phyloP scores from a whole-genome alignment of 371 early-diverging fungal genomes.

The Mucor velutinosus region DNA sequence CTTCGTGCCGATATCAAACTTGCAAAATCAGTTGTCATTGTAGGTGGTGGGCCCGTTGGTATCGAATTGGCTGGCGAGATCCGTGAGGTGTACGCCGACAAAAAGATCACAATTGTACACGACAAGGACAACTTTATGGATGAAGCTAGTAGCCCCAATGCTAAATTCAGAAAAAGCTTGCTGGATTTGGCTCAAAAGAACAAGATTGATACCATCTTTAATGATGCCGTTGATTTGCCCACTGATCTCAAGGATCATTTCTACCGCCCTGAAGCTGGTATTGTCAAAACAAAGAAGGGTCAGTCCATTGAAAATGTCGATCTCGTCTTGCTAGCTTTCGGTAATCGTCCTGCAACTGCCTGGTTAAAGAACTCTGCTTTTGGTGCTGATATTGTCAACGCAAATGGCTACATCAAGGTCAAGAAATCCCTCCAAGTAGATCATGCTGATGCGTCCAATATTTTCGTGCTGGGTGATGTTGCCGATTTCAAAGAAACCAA shows the following conservation, averaged over 20 bases:
- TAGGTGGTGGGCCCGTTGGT: conserved; percentile 63
- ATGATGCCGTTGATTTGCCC: conserved; percentile 41
- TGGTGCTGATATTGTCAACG: conserved; percentile 12
- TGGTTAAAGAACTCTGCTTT: conserved; percentile 23
- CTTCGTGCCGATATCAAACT: conserved; percentile 35
- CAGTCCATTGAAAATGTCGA: conserved; percentile 41
- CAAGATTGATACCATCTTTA: conserved; percentile 48
- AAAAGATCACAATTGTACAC: conserved; percentile 57
- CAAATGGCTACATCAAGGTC: conserved; percentile 40
- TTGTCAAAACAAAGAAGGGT: conserved; percentile 35
- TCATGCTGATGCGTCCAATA: conserved; percentile 33
- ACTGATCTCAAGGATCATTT: conserved; percentile 13
- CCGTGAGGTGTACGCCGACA: conserved; percentile 33
- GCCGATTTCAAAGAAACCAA: conserved; percentile 55
- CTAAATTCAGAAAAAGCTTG: conserved; percentile 33
- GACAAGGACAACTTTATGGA: conserved; percentile 27
- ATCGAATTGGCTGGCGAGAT: conserved; percentile 62
- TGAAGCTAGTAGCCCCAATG: conserved; percentile 2
- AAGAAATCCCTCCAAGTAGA: conserved; percentile 60
- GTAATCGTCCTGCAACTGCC: conserved; percentile 34
- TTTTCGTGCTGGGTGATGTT: conserved; percentile 65
- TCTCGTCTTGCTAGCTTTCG: conserved; percentile 54
- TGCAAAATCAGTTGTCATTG: conserved; percentile 52
- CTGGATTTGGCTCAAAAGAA: conserved; percentile 31
- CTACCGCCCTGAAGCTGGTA: conserved; percentile 3